Percentiles rank a stretch among this genome's conserved stretches.
These are phyloP conservation scores for Pezicula neosporulosa DNA, from an alignment of 2,329 filamentous ascomycete genomes.

Conservation along the genomic window DNA sequence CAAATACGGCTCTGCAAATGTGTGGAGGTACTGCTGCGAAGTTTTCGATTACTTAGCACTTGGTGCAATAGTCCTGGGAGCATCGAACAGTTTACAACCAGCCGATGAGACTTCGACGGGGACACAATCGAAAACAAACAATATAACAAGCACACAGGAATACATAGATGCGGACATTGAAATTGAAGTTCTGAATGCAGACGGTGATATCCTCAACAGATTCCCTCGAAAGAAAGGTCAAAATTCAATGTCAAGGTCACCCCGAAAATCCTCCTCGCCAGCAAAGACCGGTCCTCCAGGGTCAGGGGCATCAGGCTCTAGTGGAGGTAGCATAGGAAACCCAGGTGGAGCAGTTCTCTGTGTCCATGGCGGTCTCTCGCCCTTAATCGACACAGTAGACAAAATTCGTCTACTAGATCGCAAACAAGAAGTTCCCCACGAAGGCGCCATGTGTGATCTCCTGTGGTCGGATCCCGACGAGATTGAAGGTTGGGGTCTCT, in stretches of 20 bases:
- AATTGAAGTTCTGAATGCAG: conserved; percentile 87
- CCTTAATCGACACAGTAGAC: conserved; percentile 88
- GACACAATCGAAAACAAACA: conserved; percentile 46
- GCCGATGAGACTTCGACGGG: conserved; percentile 35
- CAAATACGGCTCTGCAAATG: conserved; percentile 95
- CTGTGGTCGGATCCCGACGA: conserved; percentile 98
- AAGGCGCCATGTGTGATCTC: conserved; percentile 98
- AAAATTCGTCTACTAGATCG: conserved; percentile 93
- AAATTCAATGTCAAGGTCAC: conserved; percentile 33
- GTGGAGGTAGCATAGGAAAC: conserved; percentile 60
- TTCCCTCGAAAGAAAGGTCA: conserved; percentile 50
- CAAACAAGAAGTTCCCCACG: conserved; percentile 97
- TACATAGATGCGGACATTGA: conserved; percentile 72
- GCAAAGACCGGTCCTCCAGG: conserved; percentile 69
- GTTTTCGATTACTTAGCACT: conserved; percentile 98
- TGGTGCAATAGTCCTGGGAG: conserved; percentile 93
- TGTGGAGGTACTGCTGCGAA: conserved; percentile 96
- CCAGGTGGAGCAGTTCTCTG: conserved; percentile 83
- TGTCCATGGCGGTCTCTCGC: conserved; percentile 90
- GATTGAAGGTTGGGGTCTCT: conserved; percentile 94
- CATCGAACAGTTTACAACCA: conserved; percentile 59
- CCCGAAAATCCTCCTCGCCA: conserved; percentile 37
- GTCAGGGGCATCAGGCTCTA: conserved; percentile 71
- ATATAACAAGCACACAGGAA: conserved; percentile 41
- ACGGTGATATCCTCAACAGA: conserved; percentile 72